Evolutionary conservation across 116 monocot genomes (phyloP).

Genomic region (Papilionanthe hybrid): DNA sequence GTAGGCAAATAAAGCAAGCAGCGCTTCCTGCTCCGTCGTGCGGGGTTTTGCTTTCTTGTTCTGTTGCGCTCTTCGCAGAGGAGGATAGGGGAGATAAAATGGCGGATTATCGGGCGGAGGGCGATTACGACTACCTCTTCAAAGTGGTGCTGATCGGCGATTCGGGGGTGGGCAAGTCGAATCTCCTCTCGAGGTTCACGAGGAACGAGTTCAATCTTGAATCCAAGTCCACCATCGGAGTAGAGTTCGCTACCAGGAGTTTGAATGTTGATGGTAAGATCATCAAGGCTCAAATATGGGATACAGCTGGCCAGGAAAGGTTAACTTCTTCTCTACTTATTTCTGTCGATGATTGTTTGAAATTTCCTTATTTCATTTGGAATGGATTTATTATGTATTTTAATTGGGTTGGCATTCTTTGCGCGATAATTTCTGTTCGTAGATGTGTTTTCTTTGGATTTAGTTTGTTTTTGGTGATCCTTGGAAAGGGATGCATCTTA

Average conservation of each 20-base stretch:
- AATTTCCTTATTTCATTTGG: neutral
- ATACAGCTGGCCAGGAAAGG: conserved; percentile 30
- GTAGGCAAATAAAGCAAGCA: too few relatives aligned
- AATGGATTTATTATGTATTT: neutral
- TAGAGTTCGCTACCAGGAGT: conserved; percentile 40
- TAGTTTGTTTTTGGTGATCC: too few relatives aligned
- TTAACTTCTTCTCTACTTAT: neutral
- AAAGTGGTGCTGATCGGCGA: conserved; percentile 30
- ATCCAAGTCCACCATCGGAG: conserved; percentile 47
- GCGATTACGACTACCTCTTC: conserved; percentile 28
- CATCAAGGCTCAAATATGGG: conserved; percentile 30
- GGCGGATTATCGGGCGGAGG: conserved; percentile 14
- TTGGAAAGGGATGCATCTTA: too few relatives aligned
- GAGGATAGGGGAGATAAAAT: neutral
- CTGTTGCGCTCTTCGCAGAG: neutral
- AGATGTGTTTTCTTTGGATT: too few relatives aligned
- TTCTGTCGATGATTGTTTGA: neutral
- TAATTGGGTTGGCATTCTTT: too few relatives aligned
- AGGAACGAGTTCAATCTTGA: conserved; percentile 32
- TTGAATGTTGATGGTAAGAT: conserved; percentile 14
- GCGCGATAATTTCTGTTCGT: too few relatives aligned
- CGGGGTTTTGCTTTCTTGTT: neutral
- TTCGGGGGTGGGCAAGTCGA: conserved; percentile 30
- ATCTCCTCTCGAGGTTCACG: conserved; percentile 24
- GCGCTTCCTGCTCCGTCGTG: neutral